Evolutionary conservation across 2,329 filamentous ascomycete genomes (phyloP), one percentile per base, ranked within the genome.

Genomic region (Calonectria pseudoturangicola): DNA sequence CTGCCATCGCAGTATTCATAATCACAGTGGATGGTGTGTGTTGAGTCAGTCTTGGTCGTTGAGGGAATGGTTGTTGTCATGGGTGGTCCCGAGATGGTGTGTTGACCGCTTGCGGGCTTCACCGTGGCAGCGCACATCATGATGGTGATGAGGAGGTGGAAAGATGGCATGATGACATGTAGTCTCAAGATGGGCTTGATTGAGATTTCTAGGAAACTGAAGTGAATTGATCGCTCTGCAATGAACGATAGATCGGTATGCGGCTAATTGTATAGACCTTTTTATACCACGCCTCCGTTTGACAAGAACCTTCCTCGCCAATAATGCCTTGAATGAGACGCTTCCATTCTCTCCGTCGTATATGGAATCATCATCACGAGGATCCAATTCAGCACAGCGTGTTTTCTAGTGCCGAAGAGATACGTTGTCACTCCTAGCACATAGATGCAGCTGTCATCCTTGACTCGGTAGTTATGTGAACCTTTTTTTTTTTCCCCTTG

Each of bases 1-100:
- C 75, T 76, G 50, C 82, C 81, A 72, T 84, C 82, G 78, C 85
- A 85, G 76, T 84, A 85, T 28, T 75, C 72, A 74, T 82, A 79
- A 67, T 83, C 79, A 79, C 85, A 86, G 63, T 78, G 65, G 48
- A 79, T 65, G 8, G 78, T 65, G 21, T 74, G 65, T 16, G 68
- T 72, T 15, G 75, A 47, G 15, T 73, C 56, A 2, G 66, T 36
- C 43, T 75, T 76, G 65, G 51, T 56, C 16, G 69, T 60, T 2
- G 73, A 41, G n/a, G 27, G n/a, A 21, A 48, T 54, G 67, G 28
- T 41, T 18, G 39, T 25, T n/a, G n/a, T n/a, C 8, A 30, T 10
- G 9, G 63, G 16, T 9, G 60, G 18, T 13, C 36, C 9, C 9
- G 54, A 21, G 45, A 56, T 50, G 47, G 47, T 58, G n/a, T 25